phyloP scores from a whole-genome alignment of 1,284 basidiomycete genomes.

The Coniophora puteana region DNA sequence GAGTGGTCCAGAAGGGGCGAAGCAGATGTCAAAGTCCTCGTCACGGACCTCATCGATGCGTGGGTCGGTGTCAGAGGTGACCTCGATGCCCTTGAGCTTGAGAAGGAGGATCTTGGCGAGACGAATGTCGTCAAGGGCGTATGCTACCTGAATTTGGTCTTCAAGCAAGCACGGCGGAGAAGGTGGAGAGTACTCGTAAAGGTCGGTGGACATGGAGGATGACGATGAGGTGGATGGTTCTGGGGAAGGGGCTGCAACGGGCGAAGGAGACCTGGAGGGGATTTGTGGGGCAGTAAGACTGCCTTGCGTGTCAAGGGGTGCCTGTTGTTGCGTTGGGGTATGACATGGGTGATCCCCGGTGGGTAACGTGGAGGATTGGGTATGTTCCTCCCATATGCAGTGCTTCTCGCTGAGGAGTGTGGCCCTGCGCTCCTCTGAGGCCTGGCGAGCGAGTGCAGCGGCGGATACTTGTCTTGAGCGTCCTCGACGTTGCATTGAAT shows the following conservation, averaged over 20 bases:
- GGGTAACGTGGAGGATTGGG: conserved; percentile 18
- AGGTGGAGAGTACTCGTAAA: conserved; percentile 41
- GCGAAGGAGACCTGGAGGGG: conserved; percentile 6
- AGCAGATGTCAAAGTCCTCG: conserved; percentile 61
- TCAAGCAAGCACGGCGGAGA: conserved; percentile 49
- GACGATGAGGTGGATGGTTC: conserved; percentile 18
- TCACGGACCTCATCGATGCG: conserved; percentile 59
- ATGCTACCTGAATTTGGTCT: conserved; percentile 63
- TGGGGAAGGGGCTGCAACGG: conserved; percentile 20
- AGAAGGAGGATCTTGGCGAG: conserved; percentile 60
- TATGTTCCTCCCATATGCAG: conserved; percentile 10
- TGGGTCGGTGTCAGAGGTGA: conserved; percentile 55
- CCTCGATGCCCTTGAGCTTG: conserved; percentile 56
- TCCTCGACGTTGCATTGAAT: conserved; percentile 35
- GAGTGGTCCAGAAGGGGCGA: conserved; percentile 52
- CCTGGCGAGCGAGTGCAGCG: conserved; percentile 45
- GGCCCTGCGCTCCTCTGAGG: conserved; percentile 41
- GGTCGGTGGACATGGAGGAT: conserved; percentile 19
- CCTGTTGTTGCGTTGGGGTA: neutral
- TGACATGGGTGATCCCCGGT: neutral
- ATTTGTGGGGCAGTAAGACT: neutral
- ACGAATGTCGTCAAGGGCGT: conserved; percentile 61
- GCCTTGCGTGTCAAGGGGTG: conserved; percentile 1
- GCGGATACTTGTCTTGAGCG: conserved; percentile 44
- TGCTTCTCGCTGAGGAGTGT: conserved; percentile 4